A percentile compares a stretch with the other conserved stretches of the same genome.
Conservation (phyloP, 73 alveolate genomes). For the Paramecium sexaurelia region DNA sequence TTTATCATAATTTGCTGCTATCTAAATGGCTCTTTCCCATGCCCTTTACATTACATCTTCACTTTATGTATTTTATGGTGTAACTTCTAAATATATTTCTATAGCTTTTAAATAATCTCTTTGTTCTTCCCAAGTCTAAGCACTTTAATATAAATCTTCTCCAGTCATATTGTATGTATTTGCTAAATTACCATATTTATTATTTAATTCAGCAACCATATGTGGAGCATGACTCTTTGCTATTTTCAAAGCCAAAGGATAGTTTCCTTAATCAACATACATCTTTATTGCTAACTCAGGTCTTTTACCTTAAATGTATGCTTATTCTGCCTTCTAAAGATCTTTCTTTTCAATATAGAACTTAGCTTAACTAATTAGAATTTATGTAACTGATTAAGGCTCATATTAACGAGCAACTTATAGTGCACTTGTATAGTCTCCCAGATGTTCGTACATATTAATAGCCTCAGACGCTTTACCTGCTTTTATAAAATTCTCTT, state of each 20-base stretch:
- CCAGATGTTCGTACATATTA: conserved; percentile 96
- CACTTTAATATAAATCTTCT: conserved; percentile 90
- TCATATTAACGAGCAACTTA: conserved; percentile 97
- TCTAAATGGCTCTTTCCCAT: conserved; percentile 94
- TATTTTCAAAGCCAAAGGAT: conserved; percentile 93
- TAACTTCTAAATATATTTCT: conserved; percentile 93
- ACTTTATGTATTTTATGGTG: conserved; percentile 90
- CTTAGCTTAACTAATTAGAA: conserved; percentile 93
- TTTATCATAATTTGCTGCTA: conserved; percentile 95
- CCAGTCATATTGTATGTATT: conserved; percentile 73
- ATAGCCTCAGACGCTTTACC: conserved; percentile 99
- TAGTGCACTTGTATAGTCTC: conserved; percentile 99
- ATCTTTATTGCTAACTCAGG: conserved; percentile 95
- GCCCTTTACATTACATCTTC: conserved; percentile 82
- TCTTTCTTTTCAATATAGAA: conserved; percentile 94
- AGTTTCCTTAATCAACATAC: conserved; percentile 89
- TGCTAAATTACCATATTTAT: conserved; percentile 76
- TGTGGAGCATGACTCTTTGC: conserved; percentile 99
- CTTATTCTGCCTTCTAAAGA: conserved; percentile 94
- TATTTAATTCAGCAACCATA: conserved; percentile 88
- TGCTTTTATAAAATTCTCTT: conserved; percentile 98
- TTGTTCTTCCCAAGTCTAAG: conserved; percentile 95
- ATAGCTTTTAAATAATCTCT: conserved; percentile 97
- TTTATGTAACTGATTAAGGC: conserved; percentile 88
- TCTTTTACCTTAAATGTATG: conserved; percentile 95